Evolutionary conservation across 176 grass and related monocot genomes (phyloP), one percentile per base, ranked within the genome.

Genomic region (Canna indica): DNA sequence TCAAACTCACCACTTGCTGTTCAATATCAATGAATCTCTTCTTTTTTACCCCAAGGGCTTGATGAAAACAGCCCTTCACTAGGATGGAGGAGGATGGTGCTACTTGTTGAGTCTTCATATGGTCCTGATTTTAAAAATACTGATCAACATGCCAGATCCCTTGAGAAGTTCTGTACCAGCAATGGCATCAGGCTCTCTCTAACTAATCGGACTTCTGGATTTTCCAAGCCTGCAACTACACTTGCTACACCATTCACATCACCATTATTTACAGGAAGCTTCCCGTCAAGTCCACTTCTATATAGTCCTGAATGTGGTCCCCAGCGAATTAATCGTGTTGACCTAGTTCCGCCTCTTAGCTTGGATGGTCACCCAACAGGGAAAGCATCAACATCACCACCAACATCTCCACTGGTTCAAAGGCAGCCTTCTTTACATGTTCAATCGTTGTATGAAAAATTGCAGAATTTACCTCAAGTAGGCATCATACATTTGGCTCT

Each of bases 381-480:
- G 1, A 92, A 89, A 67, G 28, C 65, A 68, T 67, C 77, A 36
- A 67, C 73, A 27, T 87, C 86, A 36, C 86, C 89, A 33, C 94
- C 94, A 54, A 81, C 80, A 72, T 93, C 89, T 29, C 94, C 94
- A 60, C 14, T 97, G 36, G 71, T 75, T 59, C 81, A 79, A 73
- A 77, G 82, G 68, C 86, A 97, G 24, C 89, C 89, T 68, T 84
- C 84, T 77, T 54, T 80, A 67, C 82, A 93, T 84, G 86, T 90
- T 69, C 65, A 18, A 8, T 82, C 86, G 75, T 78, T 97, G 7
- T 83, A 87, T 78, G 89, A 93, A 52, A 92, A 92, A 68, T 83
- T 97, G 78, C 88, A 90, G 77, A 97, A 93, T 85, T 92, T 90
- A 79, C 94, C 94, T 64, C 94, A 97, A 74, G 88, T 97, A 69